phyloP scores from a whole-genome alignment of 2,329 filamentous ascomycete species.

The Stromatinia cepivora region DNA sequence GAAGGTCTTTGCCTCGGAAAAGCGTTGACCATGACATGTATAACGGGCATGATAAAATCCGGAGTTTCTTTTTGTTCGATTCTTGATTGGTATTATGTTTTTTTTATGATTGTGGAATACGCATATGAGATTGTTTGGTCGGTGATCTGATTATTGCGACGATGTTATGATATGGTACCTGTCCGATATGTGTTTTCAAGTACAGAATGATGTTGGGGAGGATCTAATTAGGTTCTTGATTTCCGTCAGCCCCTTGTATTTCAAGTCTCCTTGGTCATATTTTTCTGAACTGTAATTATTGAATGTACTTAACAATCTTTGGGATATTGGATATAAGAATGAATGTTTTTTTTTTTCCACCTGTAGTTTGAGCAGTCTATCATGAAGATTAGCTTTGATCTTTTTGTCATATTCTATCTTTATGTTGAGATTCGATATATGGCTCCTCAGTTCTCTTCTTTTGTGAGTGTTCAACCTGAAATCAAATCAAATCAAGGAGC shows the following conservation, averaged over 20 bases:
- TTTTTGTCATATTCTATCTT: not conserved
- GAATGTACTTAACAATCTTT: slow-evolving; percentile 17
- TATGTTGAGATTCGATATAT: not conserved
- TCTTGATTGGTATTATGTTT: slow-evolving; percentile 21
- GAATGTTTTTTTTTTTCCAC: not conserved
- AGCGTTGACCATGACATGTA: slow-evolving; percentile 7
- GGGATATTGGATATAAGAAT: slow-evolving; percentile 16
- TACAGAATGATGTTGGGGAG: not conserved
- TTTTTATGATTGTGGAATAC: slow-evolving; percentile 19
- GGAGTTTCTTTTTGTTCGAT: slow-evolving; percentile 17
- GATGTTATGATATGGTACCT: slow-evolving; percentile 15
- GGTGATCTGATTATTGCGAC: slow-evolving; percentile 9
- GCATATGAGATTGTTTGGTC: not conserved
- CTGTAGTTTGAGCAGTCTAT: not conserved
- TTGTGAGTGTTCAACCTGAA: not conserved
- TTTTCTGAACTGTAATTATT: slow-evolving; percentile 8
- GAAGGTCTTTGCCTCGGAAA: slow-evolving; percentile 24
- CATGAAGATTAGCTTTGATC: not conserved
- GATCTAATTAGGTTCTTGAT: slow-evolving; percentile 12
- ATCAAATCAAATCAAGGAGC: not conserved
- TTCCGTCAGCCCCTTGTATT: slow-evolving; percentile 17
- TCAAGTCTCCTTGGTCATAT: slow-evolving; percentile 4
- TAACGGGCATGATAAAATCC: slow-evolving; percentile 8
- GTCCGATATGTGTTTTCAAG: slow-evolving; percentile 11
- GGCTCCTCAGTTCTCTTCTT: not conserved